Evolutionary conservation across 1,284 basidiomycete genomes (phyloP).

Genomic region (Fomitopsis schrenkii): DNA sequence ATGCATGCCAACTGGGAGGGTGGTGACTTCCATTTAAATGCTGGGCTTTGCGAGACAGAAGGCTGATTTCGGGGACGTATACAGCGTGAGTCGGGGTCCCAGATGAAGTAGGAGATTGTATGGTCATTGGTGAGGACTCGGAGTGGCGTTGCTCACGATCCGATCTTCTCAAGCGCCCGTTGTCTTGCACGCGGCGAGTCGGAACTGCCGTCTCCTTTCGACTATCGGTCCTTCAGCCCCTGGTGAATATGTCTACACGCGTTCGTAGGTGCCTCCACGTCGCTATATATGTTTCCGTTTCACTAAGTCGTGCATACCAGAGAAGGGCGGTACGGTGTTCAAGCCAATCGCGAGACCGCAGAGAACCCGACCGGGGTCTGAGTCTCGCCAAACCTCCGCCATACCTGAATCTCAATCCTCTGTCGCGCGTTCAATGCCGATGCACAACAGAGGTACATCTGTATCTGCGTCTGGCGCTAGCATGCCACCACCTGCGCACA

Average conservation of each 20-base stretch:
- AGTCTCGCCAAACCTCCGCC: constrained; percentile 35
- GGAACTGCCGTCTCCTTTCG: not conserved
- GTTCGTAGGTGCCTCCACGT: constrained; percentile 56
- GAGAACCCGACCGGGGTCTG: constrained; percentile 34
- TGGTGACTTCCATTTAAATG: not conserved
- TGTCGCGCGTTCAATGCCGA: not conserved
- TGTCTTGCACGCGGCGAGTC: not conserved
- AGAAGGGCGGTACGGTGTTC: constrained; percentile 70
- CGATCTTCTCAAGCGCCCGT: not conserved
- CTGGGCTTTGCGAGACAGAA: too few relatives aligned
- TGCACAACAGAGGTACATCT: not conserved
- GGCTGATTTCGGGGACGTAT: too few relatives aligned
- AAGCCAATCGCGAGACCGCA: constrained; percentile 55
- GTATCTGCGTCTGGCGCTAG: not conserved
- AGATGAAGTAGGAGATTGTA: too few relatives aligned
- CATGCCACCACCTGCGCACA: not conserved
- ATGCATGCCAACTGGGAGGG: constrained; percentile 46
- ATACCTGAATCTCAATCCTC: constrained; percentile 24
- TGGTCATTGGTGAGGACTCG: not conserved
- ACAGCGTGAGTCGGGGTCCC: too few relatives aligned
- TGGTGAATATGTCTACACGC: constrained; percentile 59
- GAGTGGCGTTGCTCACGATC: not conserved
- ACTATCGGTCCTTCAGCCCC: not conserved
- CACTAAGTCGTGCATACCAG: constrained; percentile 30
- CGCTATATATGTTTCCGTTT: not conserved